These are phyloP conservation scores for Tolypocladium nubicola DNA, from an alignment of 2,329 filamentous ascomycete genomes.

Conservation along the genomic window DNA sequence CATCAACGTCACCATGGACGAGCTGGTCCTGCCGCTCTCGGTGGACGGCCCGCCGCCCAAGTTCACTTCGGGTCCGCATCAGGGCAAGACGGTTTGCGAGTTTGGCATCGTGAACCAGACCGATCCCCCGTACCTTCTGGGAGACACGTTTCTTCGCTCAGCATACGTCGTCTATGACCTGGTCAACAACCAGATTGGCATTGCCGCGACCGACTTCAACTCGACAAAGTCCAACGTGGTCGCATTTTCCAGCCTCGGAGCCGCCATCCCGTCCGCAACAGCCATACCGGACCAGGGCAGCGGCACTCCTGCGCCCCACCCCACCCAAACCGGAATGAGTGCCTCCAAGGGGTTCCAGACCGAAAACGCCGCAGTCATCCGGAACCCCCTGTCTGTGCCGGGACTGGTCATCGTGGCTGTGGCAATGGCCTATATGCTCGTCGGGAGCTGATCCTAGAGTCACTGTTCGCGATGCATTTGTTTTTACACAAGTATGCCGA, in stretches of 20 bases:
- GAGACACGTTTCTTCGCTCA: conserved; percentile 48
- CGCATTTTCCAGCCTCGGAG: conserved; percentile 37
- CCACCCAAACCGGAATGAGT: conserved; percentile 10
- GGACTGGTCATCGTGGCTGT: conserved; percentile 8
- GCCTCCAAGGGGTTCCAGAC: conserved; percentile 22
- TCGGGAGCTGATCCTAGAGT: not conserved
- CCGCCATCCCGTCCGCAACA: conserved; percentile 39
- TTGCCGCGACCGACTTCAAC: conserved; percentile 47
- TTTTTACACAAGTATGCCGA: not conserved
- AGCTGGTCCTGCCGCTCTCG: conserved; percentile 40
- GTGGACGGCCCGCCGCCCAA: conserved; percentile 14
- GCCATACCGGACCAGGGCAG: conserved; percentile 28
- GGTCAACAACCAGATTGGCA: conserved; percentile 43
- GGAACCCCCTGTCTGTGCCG: conserved; percentile 5
- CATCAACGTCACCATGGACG: conserved; percentile 43
- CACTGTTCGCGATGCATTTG: not conserved
- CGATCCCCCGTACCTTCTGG: conserved; percentile 34
- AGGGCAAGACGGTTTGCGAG: conserved; percentile 36
- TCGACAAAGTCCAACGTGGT: conserved; percentile 38
- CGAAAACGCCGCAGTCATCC: conserved; percentile 8
- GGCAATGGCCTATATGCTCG: conserved; percentile 8
- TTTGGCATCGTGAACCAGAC: conserved; percentile 47
- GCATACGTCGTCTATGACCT: conserved; percentile 52
- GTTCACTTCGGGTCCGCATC: conserved; percentile 30
- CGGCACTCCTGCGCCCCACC: conserved; percentile 8